These are phyloP conservation scores for Pichia rugopelliculosa DNA, from an alignment of 805 yeast species.

Conservation along the genomic window DNA sequence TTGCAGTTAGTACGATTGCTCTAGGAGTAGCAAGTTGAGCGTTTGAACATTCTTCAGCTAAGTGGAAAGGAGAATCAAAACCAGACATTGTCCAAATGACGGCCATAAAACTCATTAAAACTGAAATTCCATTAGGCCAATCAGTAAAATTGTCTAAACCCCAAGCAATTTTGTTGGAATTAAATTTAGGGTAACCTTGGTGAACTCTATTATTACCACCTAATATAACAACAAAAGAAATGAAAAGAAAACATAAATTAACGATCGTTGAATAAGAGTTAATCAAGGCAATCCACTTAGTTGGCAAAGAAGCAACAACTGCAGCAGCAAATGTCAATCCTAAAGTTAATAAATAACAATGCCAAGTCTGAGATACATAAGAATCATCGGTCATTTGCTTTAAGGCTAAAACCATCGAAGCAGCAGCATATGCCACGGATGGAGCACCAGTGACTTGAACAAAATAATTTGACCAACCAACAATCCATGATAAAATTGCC, in stretches of 20 bases:
- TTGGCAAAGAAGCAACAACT: constrained; percentile 44
- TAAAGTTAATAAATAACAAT: constrained; percentile 42
- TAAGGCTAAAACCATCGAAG: constrained; percentile 48
- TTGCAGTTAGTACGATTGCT: constrained; percentile 54
- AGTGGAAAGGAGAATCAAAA: constrained; percentile 67
- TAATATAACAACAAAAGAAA: constrained; percentile 48
- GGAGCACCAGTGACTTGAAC: constrained; percentile 59
- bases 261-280: constrained; percentile 42
- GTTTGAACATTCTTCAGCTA: constrained; percentile 65
- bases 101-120: constrained; percentile 51
- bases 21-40: constrained; percentile 60
- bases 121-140: constrained; percentile 55
- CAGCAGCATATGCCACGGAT: constrained; percentile 50
- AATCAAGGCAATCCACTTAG: constrained; percentile 45
- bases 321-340: constrained; percentile 45
- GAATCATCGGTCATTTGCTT: constrained; percentile 33
- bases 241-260: constrained; percentile 41
- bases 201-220: constrained; percentile 38
- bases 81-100: constrained; percentile 70
- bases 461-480: constrained; percentile 60
- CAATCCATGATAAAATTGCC: constrained; percentile 52
- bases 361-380: constrained; percentile 41
- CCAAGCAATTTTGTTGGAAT: constrained; percentile 46
- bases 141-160: constrained; percentile 49
- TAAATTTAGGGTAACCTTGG: constrained; percentile 40